Base-by-base conservation (phyloP, 345 rosid genomes). In the Boechera divaricarpa region DNA sequence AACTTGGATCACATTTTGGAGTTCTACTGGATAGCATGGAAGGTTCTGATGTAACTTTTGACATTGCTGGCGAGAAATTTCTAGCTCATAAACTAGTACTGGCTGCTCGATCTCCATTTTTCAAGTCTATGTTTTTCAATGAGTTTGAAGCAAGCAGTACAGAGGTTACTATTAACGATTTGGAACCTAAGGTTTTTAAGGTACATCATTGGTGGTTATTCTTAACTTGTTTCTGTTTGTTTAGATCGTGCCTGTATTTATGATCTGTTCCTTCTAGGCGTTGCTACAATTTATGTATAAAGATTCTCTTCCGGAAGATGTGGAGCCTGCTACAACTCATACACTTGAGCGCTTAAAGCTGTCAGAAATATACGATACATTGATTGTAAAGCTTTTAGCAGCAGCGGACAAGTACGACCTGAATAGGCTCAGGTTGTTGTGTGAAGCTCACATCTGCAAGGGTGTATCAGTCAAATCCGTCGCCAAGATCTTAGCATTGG, bases 91-190 rank as follows among this genome's bases (percentile, higher is more conserved):
- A 93, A 74, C 66, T 93, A 85, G 88, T 96, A 38, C 87, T 96
- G 59, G 98, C 98, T 53, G 97, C 95, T 65, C 98, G 98, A 59
- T 93, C 98, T 33, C 98, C 92, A 58, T 93, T 87, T 73, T 96
- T 96, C 77, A 90, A 86, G 81, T 96, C 95, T 5, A 94, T 87
- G 67, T 91, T 93, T 81, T 96, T 87, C 75, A 86, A 73, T 69
- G 96, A 93, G 72, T 88, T 79, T 71, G 85, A 88, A 29, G 87
- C 73, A 24, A 85, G 87, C 78, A 38, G 78, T 45, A 79, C 84
- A 68, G 75, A 88, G 81, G 79, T 87, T 63, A 84, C 70, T 10
- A 90, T 95, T 71, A 63, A 87, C 68, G 98, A 93, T 61, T 75
- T 96, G 58, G 93, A 90, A 56, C 96, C 98, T 21, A 83, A 84